Conservation (phyloP, 352 stramenopile species). For the Blastocystis sp. region DNA sequence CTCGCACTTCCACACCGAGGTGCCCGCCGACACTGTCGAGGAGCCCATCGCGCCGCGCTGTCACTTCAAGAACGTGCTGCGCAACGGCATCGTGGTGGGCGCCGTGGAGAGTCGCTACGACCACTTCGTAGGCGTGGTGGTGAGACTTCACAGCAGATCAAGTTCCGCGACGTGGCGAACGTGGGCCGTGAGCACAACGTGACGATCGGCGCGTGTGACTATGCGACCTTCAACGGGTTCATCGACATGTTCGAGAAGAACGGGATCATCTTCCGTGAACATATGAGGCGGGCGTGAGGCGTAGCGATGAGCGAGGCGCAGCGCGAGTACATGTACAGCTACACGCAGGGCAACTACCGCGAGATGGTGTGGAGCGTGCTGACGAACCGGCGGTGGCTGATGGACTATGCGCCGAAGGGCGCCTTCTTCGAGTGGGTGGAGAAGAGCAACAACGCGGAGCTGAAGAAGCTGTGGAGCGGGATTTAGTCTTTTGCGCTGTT, state of each 20-base stretch:
- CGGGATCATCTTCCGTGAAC: constrained; percentile 29
- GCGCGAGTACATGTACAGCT: constrained; percentile 35
- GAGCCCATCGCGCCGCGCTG: no score
- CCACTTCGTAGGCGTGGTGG: constrained; percentile 1
- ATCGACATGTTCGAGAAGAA: constrained; percentile 59
- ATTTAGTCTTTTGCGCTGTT: constrained; percentile 21
- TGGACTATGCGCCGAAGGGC: constrained; percentile 27
- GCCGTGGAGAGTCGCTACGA: constrained; percentile 51
- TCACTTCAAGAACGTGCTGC: constrained; percentile 24
- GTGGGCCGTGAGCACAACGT: constrained; percentile 41
- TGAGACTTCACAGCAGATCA: constrained; percentile 1
- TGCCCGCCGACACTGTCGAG: no score
- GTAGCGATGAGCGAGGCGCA: constrained; percentile 39
- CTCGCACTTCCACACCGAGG: no score
- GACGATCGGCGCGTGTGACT: constrained; percentile 27
- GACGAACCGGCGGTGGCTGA: constrained; percentile 17
- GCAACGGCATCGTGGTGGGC: constrained; percentile 38
- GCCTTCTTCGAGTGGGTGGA: constrained; percentile 1
- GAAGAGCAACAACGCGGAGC: constrained; percentile 7
- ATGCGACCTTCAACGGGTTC: not conserved
- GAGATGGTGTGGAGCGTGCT: constrained; percentile 12
- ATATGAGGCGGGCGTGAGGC: not conserved
- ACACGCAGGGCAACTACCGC: constrained; percentile 52
- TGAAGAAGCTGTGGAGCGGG: not conserved
- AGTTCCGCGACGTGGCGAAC: constrained; percentile 34